Evolutionary conservation across 345 rosid species (phyloP).

Genomic region (Eucalyptus globulus): DNA sequence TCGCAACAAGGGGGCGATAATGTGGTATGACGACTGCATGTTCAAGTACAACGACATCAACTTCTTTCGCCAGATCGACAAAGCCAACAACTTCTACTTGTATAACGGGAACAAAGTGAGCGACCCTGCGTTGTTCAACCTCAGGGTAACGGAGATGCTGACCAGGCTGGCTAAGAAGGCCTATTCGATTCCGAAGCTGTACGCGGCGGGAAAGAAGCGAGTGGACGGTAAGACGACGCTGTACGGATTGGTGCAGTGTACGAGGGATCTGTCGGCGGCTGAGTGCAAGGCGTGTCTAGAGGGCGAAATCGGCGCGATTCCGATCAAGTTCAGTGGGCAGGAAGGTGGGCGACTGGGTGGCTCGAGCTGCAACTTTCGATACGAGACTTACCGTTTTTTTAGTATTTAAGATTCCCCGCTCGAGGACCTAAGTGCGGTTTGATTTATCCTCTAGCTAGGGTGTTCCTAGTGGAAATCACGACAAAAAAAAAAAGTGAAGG

Average conservation of each 20-base stretch:
- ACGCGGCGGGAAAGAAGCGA: slow-evolving; percentile 26
- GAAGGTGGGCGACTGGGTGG: slow-evolving; percentile 28
- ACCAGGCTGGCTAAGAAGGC: slow-evolving; percentile 10
- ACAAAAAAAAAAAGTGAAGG: background rate
- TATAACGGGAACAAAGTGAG: slow-evolving; percentile 18
- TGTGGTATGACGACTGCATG: slow-evolving; percentile 52
- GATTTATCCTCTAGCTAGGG: background rate
- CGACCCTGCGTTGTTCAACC: slow-evolving; percentile 18
- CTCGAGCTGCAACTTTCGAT: slow-evolving; percentile 56
- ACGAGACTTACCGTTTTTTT: slow-evolving; percentile 50
- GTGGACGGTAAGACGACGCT: slow-evolving; percentile 1
- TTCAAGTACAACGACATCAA: slow-evolving; percentile 37
- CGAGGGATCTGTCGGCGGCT: slow-evolving; percentile 10
- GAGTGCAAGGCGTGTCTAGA: slow-evolving; percentile 26
- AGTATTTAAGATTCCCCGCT: background rate
- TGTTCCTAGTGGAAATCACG: background rate
- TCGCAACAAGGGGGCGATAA: slow-evolving; percentile 20
- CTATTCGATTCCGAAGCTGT: slow-evolving; percentile 13
- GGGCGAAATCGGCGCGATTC: slow-evolving; percentile 11
- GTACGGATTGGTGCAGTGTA: slow-evolving; percentile 30
- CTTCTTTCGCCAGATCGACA: slow-evolving; percentile 48
- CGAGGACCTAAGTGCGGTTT: background rate
- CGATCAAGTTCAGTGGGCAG: slow-evolving; percentile 10
- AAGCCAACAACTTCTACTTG: slow-evolving; percentile 11
- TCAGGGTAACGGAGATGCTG: slow-evolving; percentile 28